Base-by-base conservation (phyloP, 108 stramenopile genomes). In the Cyclostephanos tholiformis region DNA sequence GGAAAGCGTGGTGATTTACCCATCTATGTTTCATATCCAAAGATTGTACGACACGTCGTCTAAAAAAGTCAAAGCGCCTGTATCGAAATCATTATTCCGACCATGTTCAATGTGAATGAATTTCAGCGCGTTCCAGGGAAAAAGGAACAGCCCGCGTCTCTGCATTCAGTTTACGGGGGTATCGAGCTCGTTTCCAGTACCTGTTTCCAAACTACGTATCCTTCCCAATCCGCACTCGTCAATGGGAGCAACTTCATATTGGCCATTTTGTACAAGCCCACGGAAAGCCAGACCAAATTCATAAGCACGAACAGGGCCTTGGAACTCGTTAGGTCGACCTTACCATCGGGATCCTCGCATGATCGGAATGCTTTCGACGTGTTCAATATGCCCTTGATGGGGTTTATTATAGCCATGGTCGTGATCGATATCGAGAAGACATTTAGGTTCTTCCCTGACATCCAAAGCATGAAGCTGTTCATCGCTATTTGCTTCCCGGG, bases 391-490 rank as follows among this genome's bases (percentile, higher is more conserved):
- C 80, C 84, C 27, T 90, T 92, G 32, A 97, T 27, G 1, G 97
- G 97, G 19, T 87, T 92, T 75, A 97, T 67, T 72, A 97, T 86
- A 0, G 96, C 93, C 85, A 86, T 87, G 61, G 87, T 85, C 32
- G 89, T 87, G 38, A 94, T 94, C 32, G 86, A 90, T 48, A 97
- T 97, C 67, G 89, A 89, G 61, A 96, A 96, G 53, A 98, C 96
- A 59, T 98, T 95, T 52, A 98, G 82, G 68, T 84, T 90, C 32
- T 69, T 90, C 43, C 97, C 97, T 10, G 90, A 90, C 97, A 98
- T 98, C 81, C 90, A 98, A 82, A 98, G 83, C 97, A 98, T 98
- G 71, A 98, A 98, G 8, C 87, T 94, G 69, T 97, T 96, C 95
- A 96, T 96, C 22, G 84, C 62, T 46, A 98, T 74, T 71, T 88